Evolutionary conservation across 2,329 filamentous ascomycete genomes (phyloP), one percentile per base, ranked within the genome.

Genomic region (Phialemonium atrogriseum): DNA sequence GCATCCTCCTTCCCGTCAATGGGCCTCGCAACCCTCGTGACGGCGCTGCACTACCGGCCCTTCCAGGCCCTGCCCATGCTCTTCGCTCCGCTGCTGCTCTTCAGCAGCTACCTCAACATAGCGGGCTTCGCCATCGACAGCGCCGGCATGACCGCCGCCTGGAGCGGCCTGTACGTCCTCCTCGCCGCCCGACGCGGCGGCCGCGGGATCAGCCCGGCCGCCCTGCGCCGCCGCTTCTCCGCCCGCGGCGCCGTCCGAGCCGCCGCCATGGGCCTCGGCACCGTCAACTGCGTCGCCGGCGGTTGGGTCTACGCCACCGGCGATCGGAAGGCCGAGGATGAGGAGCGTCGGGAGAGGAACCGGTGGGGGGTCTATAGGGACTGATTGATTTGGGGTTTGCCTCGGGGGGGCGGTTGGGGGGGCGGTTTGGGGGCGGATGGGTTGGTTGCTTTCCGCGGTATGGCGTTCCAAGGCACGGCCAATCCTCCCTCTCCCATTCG

Each of bases 21-120:
- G 35, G 62, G 67, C 26, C 61, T 77, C 14, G 71, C 69, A 24
- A 73, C 70, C 27, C 62, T 77, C 24, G 59, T 75, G 36, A 64
- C 68, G 9, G 62, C 71, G 21, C 65, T 75, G 11, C 73, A 77
- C 58, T 60, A 58, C 26, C 68, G 69, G 3, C 73, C 73, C 20
- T 49, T 71, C 29, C 66, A 68, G 42, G 42, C 57, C 10, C 52
- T 72, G 4, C 67, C 71, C 21, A 60, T 75, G 46, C 44, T 61
- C 30, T 61, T 71, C 47, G 52, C 59, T n/a, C 66, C 67, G 15
- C 58, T 69, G 16, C 63, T 76, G 19, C 52, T 73, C 34, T 73
- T 76, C 54, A 59, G 64, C 33, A 67, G 63, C 48, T 77, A 77
- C 55, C 63, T 74, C 46, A 74, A 73, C 50, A 62, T 77, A 6